Conservation (phyloP, 306 rosid genomes). For the Castanea mollissima region DNA sequence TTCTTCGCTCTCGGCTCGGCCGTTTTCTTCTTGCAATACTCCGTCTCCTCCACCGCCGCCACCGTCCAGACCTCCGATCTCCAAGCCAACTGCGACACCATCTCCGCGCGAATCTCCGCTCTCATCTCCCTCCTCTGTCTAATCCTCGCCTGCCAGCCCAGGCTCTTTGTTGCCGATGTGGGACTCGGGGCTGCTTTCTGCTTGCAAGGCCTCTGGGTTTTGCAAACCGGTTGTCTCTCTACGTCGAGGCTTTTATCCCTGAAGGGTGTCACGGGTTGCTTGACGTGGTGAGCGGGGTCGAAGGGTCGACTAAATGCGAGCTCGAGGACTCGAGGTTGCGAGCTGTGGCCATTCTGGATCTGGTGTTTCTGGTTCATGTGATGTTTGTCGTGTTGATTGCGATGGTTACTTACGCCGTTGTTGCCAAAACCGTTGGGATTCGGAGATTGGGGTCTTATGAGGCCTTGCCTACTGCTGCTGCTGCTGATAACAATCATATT, state of each 20-base stretch:
- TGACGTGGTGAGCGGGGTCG: constrained; percentile 67
- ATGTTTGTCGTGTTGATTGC: constrained; percentile 56
- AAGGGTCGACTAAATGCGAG: constrained; percentile 90
- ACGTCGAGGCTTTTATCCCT: constrained; percentile 83
- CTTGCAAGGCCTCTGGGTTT: constrained; percentile 77
- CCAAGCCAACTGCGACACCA: constrained; percentile 71
- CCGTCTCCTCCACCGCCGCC: constrained; percentile 48
- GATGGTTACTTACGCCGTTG: constrained; percentile 44
- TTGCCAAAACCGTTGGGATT: constrained; percentile 43
- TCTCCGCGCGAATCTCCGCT: constrained; percentile 53
- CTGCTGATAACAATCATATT: constrained; percentile 36
- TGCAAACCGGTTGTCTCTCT: constrained; percentile 77
- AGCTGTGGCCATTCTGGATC: constrained; percentile 78
- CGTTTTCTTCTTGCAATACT: constrained; percentile 61
- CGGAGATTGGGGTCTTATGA: constrained; percentile 74
- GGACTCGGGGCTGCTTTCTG: constrained; percentile 54
- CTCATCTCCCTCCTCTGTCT: constrained; percentile 47
- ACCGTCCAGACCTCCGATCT: constrained; percentile 67
- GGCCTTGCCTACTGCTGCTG: constrained; percentile 49
- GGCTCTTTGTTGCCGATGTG: constrained; percentile 66
- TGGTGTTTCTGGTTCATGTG: constrained; percentile 59
- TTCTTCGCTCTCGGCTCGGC: constrained; percentile 60
- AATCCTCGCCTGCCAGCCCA: constrained; percentile 56
- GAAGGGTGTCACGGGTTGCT: constrained; percentile 89
- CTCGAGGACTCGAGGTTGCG: constrained; percentile 73